phyloP scores from a whole-genome alignment of 192 early-diverging fungal species.

The Coemansia sp. region DNA sequence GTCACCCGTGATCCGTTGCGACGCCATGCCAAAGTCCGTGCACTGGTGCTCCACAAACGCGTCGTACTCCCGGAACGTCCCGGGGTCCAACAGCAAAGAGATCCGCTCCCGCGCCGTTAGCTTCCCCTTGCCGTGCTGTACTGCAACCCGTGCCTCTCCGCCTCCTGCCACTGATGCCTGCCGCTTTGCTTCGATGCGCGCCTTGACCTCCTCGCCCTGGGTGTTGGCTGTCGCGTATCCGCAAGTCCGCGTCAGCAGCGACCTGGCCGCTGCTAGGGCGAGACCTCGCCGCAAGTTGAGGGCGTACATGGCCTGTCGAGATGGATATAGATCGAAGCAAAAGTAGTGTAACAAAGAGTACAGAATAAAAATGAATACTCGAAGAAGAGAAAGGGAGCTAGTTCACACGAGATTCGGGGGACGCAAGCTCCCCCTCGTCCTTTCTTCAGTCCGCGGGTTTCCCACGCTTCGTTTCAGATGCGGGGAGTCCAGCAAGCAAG shows the following conservation, averaged over 20 bases:
- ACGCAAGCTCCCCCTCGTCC: too few relatives aligned
- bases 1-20: slow-evolving; percentile 81
- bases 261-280: background rate
- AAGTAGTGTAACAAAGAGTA: too few relatives aligned
- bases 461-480: too few relatives aligned
- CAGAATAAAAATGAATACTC: too few relatives aligned
- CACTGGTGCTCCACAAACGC: slow-evolving; percentile 93
- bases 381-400: too few relatives aligned
- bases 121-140: slow-evolving; percentile 90
- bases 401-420: too few relatives aligned
- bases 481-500: too few relatives aligned
- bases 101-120: slow-evolving; percentile 90
- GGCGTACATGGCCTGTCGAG: too few relatives aligned
- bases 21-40: slow-evolving; percentile 83
- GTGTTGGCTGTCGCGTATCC: slow-evolving; percentile 32
- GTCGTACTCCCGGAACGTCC: slow-evolving; percentile 88
- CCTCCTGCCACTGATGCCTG: slow-evolving; percentile 72
- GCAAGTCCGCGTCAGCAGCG: background rate
- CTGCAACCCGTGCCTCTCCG: slow-evolving; percentile 69
- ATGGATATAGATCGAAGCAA: too few relatives aligned
- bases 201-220: slow-evolving; percentile 16
- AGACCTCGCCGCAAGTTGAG: too few relatives aligned
- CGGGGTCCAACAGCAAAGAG: slow-evolving; percentile 74
- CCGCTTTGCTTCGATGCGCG: slow-evolving; percentile 62
- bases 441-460: too few relatives aligned